Percentiles rank a stretch among this genome's conserved stretches.
phyloP scores from a whole-genome alignment of 73 alveolate species.

The Breviolum minutum region DNA sequence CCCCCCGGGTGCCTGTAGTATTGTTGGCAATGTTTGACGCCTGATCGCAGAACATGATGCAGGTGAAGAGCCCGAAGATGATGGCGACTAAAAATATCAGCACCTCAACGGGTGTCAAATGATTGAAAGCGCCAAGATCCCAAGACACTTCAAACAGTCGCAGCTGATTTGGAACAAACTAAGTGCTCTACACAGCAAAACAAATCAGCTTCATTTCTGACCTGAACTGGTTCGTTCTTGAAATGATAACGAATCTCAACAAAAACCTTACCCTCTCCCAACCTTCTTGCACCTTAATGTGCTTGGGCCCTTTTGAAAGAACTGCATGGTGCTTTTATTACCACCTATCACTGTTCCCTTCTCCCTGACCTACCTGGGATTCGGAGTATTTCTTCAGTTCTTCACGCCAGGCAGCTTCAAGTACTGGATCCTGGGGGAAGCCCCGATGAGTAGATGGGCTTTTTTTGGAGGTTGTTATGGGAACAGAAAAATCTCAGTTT shows the following conservation, averaged over 20 bases:
- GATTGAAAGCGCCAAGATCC: not conserved
- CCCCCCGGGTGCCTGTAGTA: constrained; percentile 2
- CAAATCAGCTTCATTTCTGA: constrained; percentile 25
- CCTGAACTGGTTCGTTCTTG: not conserved
- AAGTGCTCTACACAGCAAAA: constrained; percentile 50
- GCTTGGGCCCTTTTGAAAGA: not conserved
- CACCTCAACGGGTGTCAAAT: constrained; percentile 10
- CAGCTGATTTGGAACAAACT: not conserved
- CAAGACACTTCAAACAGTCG: not conserved
- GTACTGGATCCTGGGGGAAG: constrained; percentile 29
- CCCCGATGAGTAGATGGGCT: not conserved
- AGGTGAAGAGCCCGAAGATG: constrained; percentile 78
- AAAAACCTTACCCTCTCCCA: too few species aligned
- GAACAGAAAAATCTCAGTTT: not conserved
- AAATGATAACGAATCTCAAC: not conserved
- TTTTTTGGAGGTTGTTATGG: not conserved
- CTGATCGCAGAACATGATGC: constrained; percentile 93
- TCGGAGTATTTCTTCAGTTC: constrained; percentile 55
- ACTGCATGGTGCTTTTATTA: too few species aligned
- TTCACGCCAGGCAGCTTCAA: constrained; percentile 44
- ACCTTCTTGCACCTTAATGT: not conserved
- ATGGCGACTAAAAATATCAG: constrained; percentile 63
- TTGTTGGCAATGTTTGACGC: constrained; percentile 37
- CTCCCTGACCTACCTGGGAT: not conserved
- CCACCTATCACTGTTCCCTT: not conserved